Base-by-base conservation (phyloP, 257 asterid genomes). In the Gentiana dahurica region DNA sequence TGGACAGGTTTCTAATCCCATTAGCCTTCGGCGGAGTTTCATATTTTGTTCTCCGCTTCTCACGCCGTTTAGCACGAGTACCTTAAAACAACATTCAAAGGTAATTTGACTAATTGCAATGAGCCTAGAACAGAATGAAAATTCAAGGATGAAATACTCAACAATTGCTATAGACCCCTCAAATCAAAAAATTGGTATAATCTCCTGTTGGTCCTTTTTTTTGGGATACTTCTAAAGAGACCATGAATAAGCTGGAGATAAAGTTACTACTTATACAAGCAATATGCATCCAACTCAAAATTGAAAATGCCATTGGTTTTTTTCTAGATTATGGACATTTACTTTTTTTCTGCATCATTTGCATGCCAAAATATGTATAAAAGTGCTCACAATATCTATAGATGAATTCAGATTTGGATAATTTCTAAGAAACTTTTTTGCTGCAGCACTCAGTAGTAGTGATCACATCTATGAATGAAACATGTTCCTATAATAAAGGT, bases 21-120 rank as follows among this genome's bases (percentile, higher is more conserved):
- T 68, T 83, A 75, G 75, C 80, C 70, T 66, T 81, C n/a, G 96
- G 95, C 60, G 88, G 82, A 60, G 92, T 50, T 24, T 5, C 47
- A 13, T 3, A 50, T 49, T 38, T 38, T 3, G 5, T 36, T 46
- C 47, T 60, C 46, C 38, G 53, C 11, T 59, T 49, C 60, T 59
- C 60, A 36, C 74, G 69, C 64, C 59, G 69, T 60, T 94, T 85
- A 62, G 94, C 83, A 66, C 68, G 77, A 71, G 63, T 68, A 70
- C 75, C 85, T 76, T 79, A 63, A 70, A 34, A 53, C 11, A 64
- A 59, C n/a, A 51, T 51, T 49, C 45, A 44, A 43, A 65, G 46
- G 61, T 63, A 51, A 53, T 55, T 58, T 50, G 6, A 41, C 10
- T 41, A 41, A 41, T 10, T 41, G 6, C 6, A 1, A 41, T 5